Percentiles rank a stretch among this genome's conserved stretches.
Conservation (phyloP, 345 rosid genomes). For the Brassica juncea region DNA sequence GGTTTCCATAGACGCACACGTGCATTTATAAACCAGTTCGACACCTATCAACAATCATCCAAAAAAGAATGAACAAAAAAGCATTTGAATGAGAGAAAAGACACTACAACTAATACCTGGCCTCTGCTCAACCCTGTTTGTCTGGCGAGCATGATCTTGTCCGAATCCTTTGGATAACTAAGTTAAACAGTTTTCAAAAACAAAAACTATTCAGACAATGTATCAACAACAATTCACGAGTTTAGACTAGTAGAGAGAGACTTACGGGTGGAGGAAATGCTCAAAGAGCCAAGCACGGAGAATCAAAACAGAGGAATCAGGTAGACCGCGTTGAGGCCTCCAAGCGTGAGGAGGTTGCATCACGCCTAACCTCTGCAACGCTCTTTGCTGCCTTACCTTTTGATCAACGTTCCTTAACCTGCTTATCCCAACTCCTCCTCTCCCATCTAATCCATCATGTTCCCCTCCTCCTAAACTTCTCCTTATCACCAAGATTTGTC, state of each 20-base stretch:
- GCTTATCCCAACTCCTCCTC: constrained; percentile 72
- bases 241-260: constrained; percentile 4
- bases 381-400: constrained; percentile 90
- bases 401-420: constrained; percentile 90
- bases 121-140: constrained; percentile 96
- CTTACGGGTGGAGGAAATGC: constrained; percentile 98
- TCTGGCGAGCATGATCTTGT: constrained; percentile 95
- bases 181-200: background rate
- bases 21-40: constrained; percentile 98
- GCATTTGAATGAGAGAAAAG: background rate
- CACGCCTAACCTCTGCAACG: constrained; percentile 89
- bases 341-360: constrained; percentile 82
- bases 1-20: constrained; percentile 99
- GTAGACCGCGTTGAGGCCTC: constrained; percentile 97
- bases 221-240: background rate
- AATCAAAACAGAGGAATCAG: constrained; percentile 84
- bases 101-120: constrained; percentile 56
- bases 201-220: background rate
- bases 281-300: constrained; percentile 99
- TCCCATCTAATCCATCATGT: constrained; percentile 66
- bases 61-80: constrained; percentile 1
- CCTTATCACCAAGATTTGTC: constrained; percentile 68
- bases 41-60: constrained; percentile 54
- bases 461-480: constrained; percentile 80
- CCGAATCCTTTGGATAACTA: constrained; percentile 98